Conservation (phyloP, 495 filamentous ascomycete genomes). For the Elaphomyces granulatus region DNA sequence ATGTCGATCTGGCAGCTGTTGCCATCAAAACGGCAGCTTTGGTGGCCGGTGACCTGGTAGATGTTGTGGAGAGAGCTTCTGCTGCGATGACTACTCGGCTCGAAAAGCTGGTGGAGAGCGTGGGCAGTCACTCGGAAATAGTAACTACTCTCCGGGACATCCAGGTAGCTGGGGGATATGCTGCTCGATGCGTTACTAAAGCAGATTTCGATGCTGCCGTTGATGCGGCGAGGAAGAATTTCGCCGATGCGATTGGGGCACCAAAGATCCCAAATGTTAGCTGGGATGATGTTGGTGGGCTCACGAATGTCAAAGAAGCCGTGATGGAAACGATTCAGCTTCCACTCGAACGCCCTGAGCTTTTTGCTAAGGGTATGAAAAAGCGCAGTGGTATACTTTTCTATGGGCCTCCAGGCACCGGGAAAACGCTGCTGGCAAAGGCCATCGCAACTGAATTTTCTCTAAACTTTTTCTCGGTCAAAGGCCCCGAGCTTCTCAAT, state of each 20-base stretch:
- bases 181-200: conserved; percentile 63
- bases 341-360: conserved; percentile 78
- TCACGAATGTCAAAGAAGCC: conserved; percentile 87
- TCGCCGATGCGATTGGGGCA: conserved; percentile 91
- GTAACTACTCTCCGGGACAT: conserved; percentile 62
- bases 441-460: conserved; percentile 97
- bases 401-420: conserved; percentile 93
- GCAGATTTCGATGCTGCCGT: conserved; percentile 81
- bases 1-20: conserved; percentile 69
- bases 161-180: conserved; percentile 74
- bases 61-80: conserved; percentile 82
- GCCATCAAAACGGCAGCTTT: conserved; percentile 92
- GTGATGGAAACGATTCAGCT: conserved; percentile 95
- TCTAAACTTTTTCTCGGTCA: conserved; percentile 97
- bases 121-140: conserved; percentile 21
- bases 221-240: conserved; percentile 90
- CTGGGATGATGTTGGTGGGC: conserved; percentile 93
- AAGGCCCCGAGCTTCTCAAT: conserved; percentile 91
- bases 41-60: conserved; percentile 84
- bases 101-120: conserved; percentile 44
- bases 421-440: conserved; percentile 93
- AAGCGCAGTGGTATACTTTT: conserved; percentile 96
- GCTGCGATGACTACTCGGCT: conserved; percentile 60
- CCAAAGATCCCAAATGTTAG: conserved; percentile 95
- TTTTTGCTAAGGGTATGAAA: conserved; percentile 98